Base-by-base conservation (phyloP, 305 asterid genomes). In the Withania somnifera region DNA sequence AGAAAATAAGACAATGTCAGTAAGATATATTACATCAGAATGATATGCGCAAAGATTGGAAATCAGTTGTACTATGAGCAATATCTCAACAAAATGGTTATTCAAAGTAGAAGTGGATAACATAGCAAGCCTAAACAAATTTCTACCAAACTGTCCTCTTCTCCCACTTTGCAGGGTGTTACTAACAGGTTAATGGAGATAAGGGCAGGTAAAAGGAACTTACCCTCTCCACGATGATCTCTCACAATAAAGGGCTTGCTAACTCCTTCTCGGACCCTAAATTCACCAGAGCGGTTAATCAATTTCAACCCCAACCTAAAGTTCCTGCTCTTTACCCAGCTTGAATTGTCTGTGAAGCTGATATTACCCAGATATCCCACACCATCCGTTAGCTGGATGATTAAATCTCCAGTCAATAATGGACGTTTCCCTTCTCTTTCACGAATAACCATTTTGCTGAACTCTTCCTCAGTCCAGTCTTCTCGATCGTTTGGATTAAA, bases 161-260 rank as follows among this genome's bases (percentile, higher is more conserved):
- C 34, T 45, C 34, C 58, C 24, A 1, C 58, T 11, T 40, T 14
- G 78, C 34, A 40, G 56, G 56, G 19, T 45, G 38, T 24, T 73
- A 73, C 47, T 47, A 73, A 73, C 24, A n/a, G 38, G 45, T 28
- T 11, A 15, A 5, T 19, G 40, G 66, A 26, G 30, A 42, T 47
- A 76, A 40, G 17, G 58, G 54, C 11, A 38, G 17, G 50, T 19
- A 47, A n/a, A 78, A 76, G 26, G 81, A 83, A 89, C 98, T 89
- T 89, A 95, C 99, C 85, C 84, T 93, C 97, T 75, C 99, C 99
- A 1, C 99, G 92, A 8, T 95, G 99, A 87, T 95, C 99, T 84
- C 92, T 93, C 19, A 95, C 98, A 83, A 86, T 88, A 84, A 95
- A 93, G 17, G 94, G 85, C 63, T 88, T 91, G 85, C 95, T 93